Percentiles rank a stretch among this genome's conserved stretches.
Conservation (phyloP, 2,329 filamentous ascomycete species). For the Periglandula ipomoeae region DNA sequence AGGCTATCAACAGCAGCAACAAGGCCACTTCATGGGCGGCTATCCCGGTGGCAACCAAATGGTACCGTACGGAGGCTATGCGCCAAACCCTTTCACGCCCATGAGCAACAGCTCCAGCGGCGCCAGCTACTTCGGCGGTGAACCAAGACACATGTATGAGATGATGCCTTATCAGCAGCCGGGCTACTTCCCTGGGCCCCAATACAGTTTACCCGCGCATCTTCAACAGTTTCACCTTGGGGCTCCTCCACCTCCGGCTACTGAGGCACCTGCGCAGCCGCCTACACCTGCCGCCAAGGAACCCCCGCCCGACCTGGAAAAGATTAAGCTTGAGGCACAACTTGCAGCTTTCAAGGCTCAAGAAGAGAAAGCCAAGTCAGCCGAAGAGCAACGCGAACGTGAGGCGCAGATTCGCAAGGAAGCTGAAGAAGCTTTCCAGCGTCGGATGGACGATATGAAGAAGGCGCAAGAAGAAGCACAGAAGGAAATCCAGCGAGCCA, state of each 20-base stretch:
- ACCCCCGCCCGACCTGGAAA: conserved; percentile 42
- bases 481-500: conserved; percentile 38
- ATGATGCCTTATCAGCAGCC: conserved; percentile 41
- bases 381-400: conserved; percentile 32
- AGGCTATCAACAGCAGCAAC: conserved; percentile 40
- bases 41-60: conserved; percentile 33
- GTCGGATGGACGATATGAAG: conserved; percentile 30
- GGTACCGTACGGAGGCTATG: conserved; percentile 35
- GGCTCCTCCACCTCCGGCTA: conserved; percentile 28
- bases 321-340: conserved; percentile 52
- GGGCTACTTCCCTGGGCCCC: conserved; percentile 9
- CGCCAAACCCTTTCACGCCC: conserved; percentile 34
- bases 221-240: conserved; percentile 31
- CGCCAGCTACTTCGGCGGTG: conserved; percentile 31
- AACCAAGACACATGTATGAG: conserved; percentile 32
- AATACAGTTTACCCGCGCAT: conserved; percentile 11
- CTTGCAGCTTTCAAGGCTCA: conserved; percentile 41
- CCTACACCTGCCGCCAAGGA: conserved; percentile 30
- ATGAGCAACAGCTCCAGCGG: conserved; percentile 28
- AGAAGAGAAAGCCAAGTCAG: conserved; percentile 35
- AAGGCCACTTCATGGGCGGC: conserved; percentile 31
- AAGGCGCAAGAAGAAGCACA: conserved; percentile 36
- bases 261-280: conserved; percentile 26
- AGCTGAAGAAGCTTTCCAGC: conserved; percentile 34
- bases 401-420: conserved; percentile 37